These are phyloP conservation scores for Isoetes taiwanensis DNA, from an alignment of 75 land plant genomes.

Conservation along the genomic window DNA sequence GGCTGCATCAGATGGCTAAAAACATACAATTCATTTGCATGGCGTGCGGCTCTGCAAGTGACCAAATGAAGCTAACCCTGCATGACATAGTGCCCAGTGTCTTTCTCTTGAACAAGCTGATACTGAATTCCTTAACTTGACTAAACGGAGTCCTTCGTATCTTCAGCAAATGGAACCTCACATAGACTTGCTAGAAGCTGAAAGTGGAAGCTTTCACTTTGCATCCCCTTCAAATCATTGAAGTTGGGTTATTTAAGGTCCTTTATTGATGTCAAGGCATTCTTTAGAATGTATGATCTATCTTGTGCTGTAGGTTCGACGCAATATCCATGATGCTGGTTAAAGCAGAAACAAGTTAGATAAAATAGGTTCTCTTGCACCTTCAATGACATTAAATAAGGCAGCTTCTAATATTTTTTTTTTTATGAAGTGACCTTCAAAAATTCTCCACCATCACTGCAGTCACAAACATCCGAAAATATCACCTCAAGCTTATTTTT, in stretches of 20 bases:
- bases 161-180: slow-evolving; percentile 47
- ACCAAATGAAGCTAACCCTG: slow-evolving; percentile 69
- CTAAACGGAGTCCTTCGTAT: slow-evolving; percentile 24
- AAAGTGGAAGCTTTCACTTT: slow-evolving; percentile 49
- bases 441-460: no score
- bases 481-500: no score
- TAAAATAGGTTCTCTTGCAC: neutral
- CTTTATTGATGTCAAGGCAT: slow-evolving; percentile 41
- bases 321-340: neutral
- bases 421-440: no score
- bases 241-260: slow-evolving; percentile 20
- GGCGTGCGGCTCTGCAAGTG: slow-evolving; percentile 65
- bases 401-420: no score
- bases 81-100: slow-evolving; percentile 80
- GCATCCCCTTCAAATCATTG: slow-evolving; percentile 15
- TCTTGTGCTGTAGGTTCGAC: slow-evolving; percentile 10
- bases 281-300: slow-evolving; percentile 20
- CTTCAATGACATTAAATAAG: neutral
- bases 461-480: no score
- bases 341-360: slow-evolving; percentile 15
- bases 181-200: slow-evolving; percentile 49
- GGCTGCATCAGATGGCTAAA: slow-evolving; percentile 79
- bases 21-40: slow-evolving; percentile 76
- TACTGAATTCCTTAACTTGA: slow-evolving; percentile 49
- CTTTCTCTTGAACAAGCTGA: slow-evolving; percentile 58